Evolutionary conservation across 2,329 filamentous ascomycete species (phyloP), one percentile per base, ranked within the genome.

Genomic region (Tolypocladium inflatum): DNA sequence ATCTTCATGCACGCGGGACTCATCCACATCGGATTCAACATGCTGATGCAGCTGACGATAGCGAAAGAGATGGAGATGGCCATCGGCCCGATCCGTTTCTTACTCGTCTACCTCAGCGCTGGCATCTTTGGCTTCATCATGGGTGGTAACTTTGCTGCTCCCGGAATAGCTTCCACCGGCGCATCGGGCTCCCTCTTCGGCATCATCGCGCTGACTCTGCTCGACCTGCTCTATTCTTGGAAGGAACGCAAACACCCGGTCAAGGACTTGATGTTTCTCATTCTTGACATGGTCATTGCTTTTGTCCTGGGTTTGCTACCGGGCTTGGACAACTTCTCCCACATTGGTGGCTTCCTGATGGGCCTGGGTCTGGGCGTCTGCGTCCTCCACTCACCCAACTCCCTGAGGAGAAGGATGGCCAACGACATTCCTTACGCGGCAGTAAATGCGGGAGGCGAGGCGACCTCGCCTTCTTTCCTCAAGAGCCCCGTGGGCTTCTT

Each of bases 41-140:
- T 99, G 74, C 80, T 97, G 9, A 81, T 97, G 26, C 94, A 99
- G 71, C 74, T 97, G 67, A 95, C 90, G 0, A 83, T 97, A 57
- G 94, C 89, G 37, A 86, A 88, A 45, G 94, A 99, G 66, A 96
- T 99, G 84, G 94, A 99, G 71, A 83, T 86, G 63, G 84, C 88
- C 56, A 96, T 99, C 65, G 94, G 94, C 3, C 86, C 89, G 42
- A 80, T 97, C 63, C 88, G 94, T 43, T 97, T 95, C 74, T 84
- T 89, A 52, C 73, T 99, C 54, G 91, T 97, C 55, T 99, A 99
- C 71, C 82, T 97, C 67, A 87, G 86, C 61, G 85, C 90, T 37
- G 94, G 94, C 33, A 97, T 97, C 64, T 97, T 97, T 68, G 94
- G 94, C 11, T 96, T 96, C 68, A 89, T 97, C 3, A 82, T 99